Evolutionary conservation across 768 basidiomycete genomes (phyloP), one percentile per base, ranked within the genome.

Genomic region (Bullera alba): DNA sequence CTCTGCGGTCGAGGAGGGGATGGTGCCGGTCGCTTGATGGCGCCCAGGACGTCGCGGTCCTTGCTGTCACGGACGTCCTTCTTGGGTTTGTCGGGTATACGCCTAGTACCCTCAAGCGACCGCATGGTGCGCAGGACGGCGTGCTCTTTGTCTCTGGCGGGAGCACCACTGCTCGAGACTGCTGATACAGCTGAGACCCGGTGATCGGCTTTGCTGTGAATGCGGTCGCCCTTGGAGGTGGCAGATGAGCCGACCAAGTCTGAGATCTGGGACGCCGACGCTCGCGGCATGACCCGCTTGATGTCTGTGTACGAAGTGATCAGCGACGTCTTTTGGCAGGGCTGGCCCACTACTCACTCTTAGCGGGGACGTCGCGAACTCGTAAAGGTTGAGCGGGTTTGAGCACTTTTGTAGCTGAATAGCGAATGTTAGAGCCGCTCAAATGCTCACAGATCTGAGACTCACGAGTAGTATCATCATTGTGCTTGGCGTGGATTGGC

Each of bases 321-420:
- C n/a, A n/a, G n/a, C n/a, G n/a, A n/a, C n/a, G n/a, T n/a, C n/a
- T n/a, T n/a, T n/a, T n/a, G n/a, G n/a, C n/a, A n/a, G n/a, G n/a
- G n/a, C n/a, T n/a, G n/a, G n/a, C n/a, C n/a, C 25, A 15, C 16
- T 17, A 53, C 51, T 62, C 27, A 61, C 57, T 46, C 7, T 48
- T 51, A 15, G 41, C 29, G 19, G 49, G 34, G 15, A 51, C 46
- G 10, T 67, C 65, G n/a, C 56, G 48, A 32, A 58, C 44, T 27
- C 60, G 53, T 7, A 65, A 54, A 6, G 58, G 54, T 39, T 60
- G 66, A 36, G 63, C 66, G 14, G 66, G 56, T 34, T 68, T 68
- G 38, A 50, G 32, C 34, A 60, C 36, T 44, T 63, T 62, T 1
- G 66, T 68, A 34, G 66, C 66, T 68, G 28, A 3, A n/a, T n/a